These are phyloP conservation scores for Cylindrotheca fusiformis DNA, from an alignment of 108 stramenopile genomes.

Conservation along the genomic window DNA sequence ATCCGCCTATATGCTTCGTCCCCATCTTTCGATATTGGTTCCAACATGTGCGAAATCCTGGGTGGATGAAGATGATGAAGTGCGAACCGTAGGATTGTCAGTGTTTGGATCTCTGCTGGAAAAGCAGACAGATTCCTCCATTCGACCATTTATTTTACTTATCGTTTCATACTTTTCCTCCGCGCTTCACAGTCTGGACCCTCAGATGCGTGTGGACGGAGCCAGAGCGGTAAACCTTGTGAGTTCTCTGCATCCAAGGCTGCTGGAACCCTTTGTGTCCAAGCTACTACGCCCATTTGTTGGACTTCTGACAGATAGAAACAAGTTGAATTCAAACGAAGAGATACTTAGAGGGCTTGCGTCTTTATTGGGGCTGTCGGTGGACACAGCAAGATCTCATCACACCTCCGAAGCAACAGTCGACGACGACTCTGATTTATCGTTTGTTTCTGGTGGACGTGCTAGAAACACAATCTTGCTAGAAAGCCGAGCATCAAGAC, in stretches of 20 bases:
- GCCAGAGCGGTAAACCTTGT: constrained; percentile 45
- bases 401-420: not conserved
- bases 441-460: constrained; percentile 10
- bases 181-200: constrained; percentile 79
- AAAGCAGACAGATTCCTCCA: constrained; percentile 13
- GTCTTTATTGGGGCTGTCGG: constrained; percentile 12
- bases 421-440: not conserved
- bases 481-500: not conserved
- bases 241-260: constrained; percentile 29
- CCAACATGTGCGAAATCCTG: constrained; percentile 32
- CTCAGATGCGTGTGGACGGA: constrained; percentile 54
- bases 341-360: constrained; percentile 15
- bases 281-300: constrained; percentile 20
- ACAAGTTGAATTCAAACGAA: constrained; percentile 3
- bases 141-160: constrained; percentile 64
- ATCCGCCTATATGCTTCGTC: constrained; percentile 28
- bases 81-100: constrained; percentile 47
- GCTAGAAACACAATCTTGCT: constrained; percentile 22
- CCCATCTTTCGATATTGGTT: constrained; percentile 52
- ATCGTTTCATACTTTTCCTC: constrained; percentile 63
- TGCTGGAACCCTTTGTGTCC: constrained; percentile 3
- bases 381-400: not conserved
- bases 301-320: constrained; percentile 21
- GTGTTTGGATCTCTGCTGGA: constrained; percentile 45
- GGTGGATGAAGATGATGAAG: constrained; percentile 75